Evolutionary conservation across 129 eudicot species (phyloP).

Genomic region (Helianthus tuberosus): DNA sequence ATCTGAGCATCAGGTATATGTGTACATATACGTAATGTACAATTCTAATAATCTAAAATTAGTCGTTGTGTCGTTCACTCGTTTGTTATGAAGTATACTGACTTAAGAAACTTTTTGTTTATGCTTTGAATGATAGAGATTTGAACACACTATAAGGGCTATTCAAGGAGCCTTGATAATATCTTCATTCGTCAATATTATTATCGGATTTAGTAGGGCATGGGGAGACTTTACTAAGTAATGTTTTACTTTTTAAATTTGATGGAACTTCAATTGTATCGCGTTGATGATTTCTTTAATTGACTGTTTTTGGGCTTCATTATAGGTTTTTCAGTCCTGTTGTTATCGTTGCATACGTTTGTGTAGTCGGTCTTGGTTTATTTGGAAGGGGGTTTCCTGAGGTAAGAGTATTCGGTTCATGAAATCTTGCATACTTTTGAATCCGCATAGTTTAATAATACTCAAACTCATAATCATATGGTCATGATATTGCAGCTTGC

Average conservation of each 20-base stretch:
- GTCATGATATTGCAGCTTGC: constrained; percentile 52
- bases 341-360: constrained; percentile 71
- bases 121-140: constrained; percentile 56
- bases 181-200: constrained; percentile 75
- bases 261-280: neutral
- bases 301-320: neutral
- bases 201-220: constrained; percentile 73
- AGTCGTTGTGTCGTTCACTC: neutral
- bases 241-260: constrained; percentile 11
- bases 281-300: neutral
- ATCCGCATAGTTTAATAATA: neutral
- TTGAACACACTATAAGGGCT: constrained; percentile 82
- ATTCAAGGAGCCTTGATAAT: constrained; percentile 91
- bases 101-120: neutral
- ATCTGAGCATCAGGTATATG: constrained; percentile 68
- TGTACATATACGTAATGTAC: neutral
- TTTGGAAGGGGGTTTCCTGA: constrained; percentile 84
- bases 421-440: neutral
- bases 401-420: constrained; percentile 41
- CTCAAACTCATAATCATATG: constrained; percentile 5
- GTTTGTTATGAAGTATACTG: neutral
- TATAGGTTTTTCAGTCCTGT: constrained; percentile 88
- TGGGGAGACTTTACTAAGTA: constrained; percentile 94
- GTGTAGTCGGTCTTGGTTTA: constrained; percentile 81
- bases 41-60: too few species aligned